Conservation (phyloP, 495 filamentous ascomycete species). For the Hypoxylon subgilvum region DNA sequence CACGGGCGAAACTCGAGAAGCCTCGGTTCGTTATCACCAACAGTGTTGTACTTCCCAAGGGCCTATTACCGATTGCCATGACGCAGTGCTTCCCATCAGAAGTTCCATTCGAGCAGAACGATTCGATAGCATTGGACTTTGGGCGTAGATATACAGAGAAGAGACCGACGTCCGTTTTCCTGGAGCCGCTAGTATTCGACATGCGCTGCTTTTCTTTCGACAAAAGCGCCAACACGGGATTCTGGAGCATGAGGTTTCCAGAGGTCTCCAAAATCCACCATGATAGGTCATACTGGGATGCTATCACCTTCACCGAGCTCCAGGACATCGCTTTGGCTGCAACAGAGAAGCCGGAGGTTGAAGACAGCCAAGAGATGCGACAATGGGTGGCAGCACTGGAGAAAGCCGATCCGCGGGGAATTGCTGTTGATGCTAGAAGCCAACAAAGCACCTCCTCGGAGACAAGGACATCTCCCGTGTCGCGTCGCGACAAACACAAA, state of each 20-base stretch:
- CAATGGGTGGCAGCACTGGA: conserved; percentile 63
- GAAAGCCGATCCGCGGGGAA: conserved; percentile 47
- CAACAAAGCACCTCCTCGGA: conserved; percentile 35
- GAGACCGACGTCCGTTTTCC: conserved; percentile 46
- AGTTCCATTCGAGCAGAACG: conserved; percentile 40
- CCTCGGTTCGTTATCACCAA: conserved; percentile 71
- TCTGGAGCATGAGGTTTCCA: conserved; percentile 56
- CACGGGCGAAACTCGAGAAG: conserved; percentile 55
- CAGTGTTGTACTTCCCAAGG: conserved; percentile 50
- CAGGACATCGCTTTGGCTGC: conserved; percentile 51
- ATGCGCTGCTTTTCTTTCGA: conserved; percentile 57
- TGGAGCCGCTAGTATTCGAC: conserved; percentile 51
- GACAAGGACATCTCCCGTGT: not conserved
- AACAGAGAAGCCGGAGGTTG: conserved; percentile 39
- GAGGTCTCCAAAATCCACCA: conserved; percentile 54
- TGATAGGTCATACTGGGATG: conserved; percentile 52
- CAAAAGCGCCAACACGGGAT: conserved; percentile 49
- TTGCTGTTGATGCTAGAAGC: conserved; percentile 39
- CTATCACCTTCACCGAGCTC: conserved; percentile 50
- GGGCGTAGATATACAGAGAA: conserved; percentile 28
- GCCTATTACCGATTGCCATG: conserved; percentile 44
- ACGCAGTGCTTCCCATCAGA: conserved; percentile 44
- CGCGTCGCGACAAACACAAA: not conserved
- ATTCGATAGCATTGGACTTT: conserved; percentile 42
- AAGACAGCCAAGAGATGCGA: conserved; percentile 57